phyloP scores from a whole-genome alignment of 2,329 filamentous ascomycete species.

The Cordyceps fumosorosea region DNA sequence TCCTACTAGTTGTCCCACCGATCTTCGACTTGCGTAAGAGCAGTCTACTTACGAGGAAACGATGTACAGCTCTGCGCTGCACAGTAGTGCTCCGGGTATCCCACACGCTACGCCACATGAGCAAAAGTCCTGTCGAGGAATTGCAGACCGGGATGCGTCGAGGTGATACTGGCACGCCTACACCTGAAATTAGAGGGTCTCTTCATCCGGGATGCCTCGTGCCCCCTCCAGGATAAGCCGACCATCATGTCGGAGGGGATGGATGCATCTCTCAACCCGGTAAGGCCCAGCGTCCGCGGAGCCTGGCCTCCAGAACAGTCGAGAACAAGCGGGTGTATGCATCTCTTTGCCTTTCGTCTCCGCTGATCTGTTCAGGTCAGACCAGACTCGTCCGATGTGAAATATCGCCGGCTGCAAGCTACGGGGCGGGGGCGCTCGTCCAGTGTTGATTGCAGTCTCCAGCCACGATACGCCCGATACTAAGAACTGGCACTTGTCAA shows the following conservation, averaged over 20 bases:
- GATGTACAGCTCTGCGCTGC: not conserved
- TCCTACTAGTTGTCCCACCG: not conserved
- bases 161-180: slow-evolving; percentile 9
- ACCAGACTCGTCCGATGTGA: slow-evolving; percentile 9
- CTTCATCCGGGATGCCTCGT: not conserved
- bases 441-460: not conserved
- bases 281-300: not conserved
- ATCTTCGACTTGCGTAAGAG: slow-evolving; percentile 1
- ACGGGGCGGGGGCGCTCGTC: not conserved
- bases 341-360: not conserved
- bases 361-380: slow-evolving; percentile 1
- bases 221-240: not conserved
- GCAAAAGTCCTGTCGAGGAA: not conserved
- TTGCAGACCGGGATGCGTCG: not conserved
- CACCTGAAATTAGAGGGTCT: not conserved
- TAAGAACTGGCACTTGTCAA: not conserved
- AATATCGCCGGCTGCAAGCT: not conserved
- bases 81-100: not conserved
- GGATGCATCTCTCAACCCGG: not conserved
- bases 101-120: not conserved
- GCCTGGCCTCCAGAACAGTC: not conserved
- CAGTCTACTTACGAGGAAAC: not conserved
- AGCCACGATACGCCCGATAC: not conserved
- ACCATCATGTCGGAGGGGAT: not conserved
- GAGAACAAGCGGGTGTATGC: slow-evolving; percentile 1